phyloP scores from a whole-genome alignment of 2,329 filamentous ascomycete species.

The Stachybotrys chlorohalonatus region DNA sequence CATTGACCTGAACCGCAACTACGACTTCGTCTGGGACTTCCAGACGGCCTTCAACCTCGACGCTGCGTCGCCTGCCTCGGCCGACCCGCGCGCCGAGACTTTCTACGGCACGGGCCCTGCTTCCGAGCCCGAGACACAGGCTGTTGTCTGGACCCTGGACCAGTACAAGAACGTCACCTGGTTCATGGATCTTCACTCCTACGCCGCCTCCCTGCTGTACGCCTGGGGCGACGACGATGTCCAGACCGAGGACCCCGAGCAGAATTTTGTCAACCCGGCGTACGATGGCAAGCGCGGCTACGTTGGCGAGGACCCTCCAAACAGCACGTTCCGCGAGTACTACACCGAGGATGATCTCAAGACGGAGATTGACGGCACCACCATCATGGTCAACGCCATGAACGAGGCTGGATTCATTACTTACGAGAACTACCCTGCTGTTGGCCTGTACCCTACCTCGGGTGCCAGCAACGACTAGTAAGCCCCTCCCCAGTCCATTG shows the following conservation, averaged over 20 bases:
- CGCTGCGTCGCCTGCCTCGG: constrained; percentile 25
- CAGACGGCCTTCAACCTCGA: constrained; percentile 26
- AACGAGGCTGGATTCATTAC: constrained; percentile 11
- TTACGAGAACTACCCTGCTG: constrained; percentile 26
- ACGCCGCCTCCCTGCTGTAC: constrained; percentile 37
- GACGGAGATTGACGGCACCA: constrained; percentile 18
- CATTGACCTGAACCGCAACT: constrained; percentile 40
- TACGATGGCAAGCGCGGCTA: constrained; percentile 38
- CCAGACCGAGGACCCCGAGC: constrained; percentile 28
- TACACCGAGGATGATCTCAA: constrained; percentile 19
- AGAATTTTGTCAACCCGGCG: constrained; percentile 39
- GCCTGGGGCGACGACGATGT: constrained; percentile 42
- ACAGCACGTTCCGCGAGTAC: constrained; percentile 28
- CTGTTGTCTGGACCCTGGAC: constrained; percentile 39
- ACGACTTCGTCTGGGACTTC: constrained; percentile 45
- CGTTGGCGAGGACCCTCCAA: constrained; percentile 22
- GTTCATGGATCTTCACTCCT: constrained; percentile 46
- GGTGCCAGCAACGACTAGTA: constrained; percentile 31
- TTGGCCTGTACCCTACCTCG: constrained; percentile 30
- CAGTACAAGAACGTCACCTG: constrained; percentile 37
- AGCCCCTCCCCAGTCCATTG: background rate
- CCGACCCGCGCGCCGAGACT: constrained; percentile 26
- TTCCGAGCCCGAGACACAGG: constrained; percentile 42
- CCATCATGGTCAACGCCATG: constrained; percentile 19
- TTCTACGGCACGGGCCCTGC: constrained; percentile 37